Evolutionary conservation across 208 protist species (phyloP).

Genomic region (Acanthamoeba castellanii): DNA sequence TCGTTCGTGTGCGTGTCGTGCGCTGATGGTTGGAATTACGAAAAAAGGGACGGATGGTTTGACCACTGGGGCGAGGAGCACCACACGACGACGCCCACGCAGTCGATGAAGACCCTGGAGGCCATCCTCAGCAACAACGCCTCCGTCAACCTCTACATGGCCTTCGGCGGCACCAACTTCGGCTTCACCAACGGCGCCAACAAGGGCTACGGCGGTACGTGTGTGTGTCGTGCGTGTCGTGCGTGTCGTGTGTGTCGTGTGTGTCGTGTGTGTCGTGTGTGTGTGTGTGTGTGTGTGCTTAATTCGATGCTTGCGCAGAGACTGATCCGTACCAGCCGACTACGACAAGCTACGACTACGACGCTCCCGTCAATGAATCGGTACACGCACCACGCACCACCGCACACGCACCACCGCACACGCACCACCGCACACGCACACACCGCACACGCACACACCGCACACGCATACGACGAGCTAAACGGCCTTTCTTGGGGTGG

Average conservation of each 20-base stretch:
- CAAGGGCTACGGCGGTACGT: neutral
- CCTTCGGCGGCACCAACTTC: conserved; percentile 64
- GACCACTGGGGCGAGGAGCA: conserved; percentile 55
- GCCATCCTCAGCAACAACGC: conserved; percentile 16
- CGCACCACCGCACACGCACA: too few relatives aligned
- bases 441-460: too few relatives aligned
- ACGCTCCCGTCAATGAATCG: conserved; percentile 63
- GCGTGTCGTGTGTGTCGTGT: too few relatives aligned
- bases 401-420: too few relatives aligned
- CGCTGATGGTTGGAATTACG: neutral
- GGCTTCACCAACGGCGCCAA: conserved; percentile 56
- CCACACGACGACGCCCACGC: neutral
- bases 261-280: neutral
- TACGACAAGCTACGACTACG: conserved; percentile 52
- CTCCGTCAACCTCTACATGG: conserved; percentile 64
- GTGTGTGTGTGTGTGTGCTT: neutral
- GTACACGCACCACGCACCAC: conserved; percentile 17
- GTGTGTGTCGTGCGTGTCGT: too few relatives aligned
- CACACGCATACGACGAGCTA: neutral
- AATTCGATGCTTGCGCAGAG: neutral
- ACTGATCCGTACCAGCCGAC: neutral
- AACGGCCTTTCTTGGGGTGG: neutral
- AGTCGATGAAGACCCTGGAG: neutral
- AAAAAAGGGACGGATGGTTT: conserved; percentile 31
- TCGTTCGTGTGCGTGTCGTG: too few relatives aligned